Evolutionary conservation across 192 early-diverging fungal species (phyloP), one percentile per base, ranked within the genome.

Genomic region (Podila minutissima): DNA sequence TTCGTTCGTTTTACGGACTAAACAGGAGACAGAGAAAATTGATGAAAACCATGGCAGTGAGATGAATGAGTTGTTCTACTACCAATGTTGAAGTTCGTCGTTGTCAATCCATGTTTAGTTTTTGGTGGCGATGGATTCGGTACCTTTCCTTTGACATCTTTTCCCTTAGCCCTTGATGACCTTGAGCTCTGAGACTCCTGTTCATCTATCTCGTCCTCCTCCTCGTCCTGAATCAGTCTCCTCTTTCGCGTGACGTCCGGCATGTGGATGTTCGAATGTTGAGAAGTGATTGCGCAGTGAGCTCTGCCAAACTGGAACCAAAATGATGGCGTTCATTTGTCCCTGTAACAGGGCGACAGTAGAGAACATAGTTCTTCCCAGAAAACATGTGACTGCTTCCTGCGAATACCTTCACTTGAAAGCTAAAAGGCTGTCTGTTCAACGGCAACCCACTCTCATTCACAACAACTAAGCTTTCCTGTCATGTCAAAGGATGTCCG

Each of bases 401-500:
- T 20, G 20, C 22, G 19, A 22, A 22, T 2, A 13, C 13, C 13
- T 9, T n/a, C 17, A n/a, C 53, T 24, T 55, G 4, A 55, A 26
- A 55, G 22, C 20, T 20, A 26, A 58, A 60, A 31, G 3, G 29
- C 58, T 29, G 24, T 53, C 35, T 31, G 51, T 17, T 7, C 51
- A 31, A 31, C 48, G 32, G 20, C 55, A 17, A 17, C 9, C 20
- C 15, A 46, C 8, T 46, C 13, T 46, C 41, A 46, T 46, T 46
- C 41, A 8, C 41, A 46, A 41, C 38, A 41, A 46, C 15, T 17
- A 17, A 13, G 15, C 3, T 46, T 46, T 17, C 41, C 41, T 46
- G 20, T 29, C 28, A 81, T 81, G 76, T 81, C 76, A 62, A 81
- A 81, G 64, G 76, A 81, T 41, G 76, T 81, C 41, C 76, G 76